Percentiles rank a stretch among this genome's conserved stretches.
Conservation (phyloP, 495 filamentous ascomycete species). For the Talaromyces adpressus region DNA sequence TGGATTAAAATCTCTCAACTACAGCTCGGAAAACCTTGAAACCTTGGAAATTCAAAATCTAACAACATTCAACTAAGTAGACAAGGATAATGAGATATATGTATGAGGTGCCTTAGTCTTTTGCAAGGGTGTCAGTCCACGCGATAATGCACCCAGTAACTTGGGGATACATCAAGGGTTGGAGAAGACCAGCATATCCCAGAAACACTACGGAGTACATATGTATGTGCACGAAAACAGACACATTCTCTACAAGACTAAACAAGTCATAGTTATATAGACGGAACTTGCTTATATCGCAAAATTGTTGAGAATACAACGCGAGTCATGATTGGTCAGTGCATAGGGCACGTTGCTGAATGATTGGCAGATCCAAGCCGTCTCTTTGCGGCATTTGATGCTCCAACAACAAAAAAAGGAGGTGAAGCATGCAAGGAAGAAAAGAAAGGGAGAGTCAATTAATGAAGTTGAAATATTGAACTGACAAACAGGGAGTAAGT, state of each 20-base stretch:
- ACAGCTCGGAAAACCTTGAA: background rate
- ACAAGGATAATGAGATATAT: constrained; percentile 1
- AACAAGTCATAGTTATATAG: too few relatives aligned
- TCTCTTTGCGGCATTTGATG: constrained; percentile 6
- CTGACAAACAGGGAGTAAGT: background rate
- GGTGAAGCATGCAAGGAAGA: background rate
- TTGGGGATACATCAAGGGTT: background rate
- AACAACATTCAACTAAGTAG: background rate
- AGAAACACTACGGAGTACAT: background rate
- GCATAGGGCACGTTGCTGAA: constrained; percentile 19
- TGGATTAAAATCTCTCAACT: background rate
- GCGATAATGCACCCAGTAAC: background rate
- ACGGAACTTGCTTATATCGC: background rate
- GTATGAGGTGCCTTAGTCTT: background rate
- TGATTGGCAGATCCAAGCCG: constrained; percentile 18
- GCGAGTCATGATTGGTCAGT: constrained; percentile 10
- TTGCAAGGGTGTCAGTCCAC: background rate
- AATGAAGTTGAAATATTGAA: background rate
- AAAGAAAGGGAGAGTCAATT: background rate
- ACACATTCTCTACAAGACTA: background rate
- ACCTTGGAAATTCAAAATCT: background rate
- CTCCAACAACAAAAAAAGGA: background rate
- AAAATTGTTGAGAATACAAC: background rate
- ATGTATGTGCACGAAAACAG: background rate
- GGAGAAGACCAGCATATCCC: background rate